Base-by-base conservation (phyloP, 345 rosid species). In the Mallotus nudiflorus region DNA sequence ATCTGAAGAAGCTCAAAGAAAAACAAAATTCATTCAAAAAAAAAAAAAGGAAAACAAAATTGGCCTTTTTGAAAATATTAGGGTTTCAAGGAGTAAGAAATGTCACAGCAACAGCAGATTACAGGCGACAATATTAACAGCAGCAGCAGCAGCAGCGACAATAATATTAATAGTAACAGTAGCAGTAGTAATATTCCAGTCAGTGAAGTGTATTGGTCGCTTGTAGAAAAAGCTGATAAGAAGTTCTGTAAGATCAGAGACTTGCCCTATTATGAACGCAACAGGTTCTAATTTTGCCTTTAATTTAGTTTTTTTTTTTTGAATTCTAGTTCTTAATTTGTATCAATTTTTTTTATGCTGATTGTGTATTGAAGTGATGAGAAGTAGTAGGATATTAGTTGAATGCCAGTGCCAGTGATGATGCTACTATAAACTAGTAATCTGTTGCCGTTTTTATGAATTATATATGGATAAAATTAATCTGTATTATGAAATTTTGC, bases 191-290 rank as follows among this genome's bases (percentile, higher is more conserved):
- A 61, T 71, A 82, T 94, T 67, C 93, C 95, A 45, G 91, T 90
- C 73, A 91, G 83, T 71, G 98, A 94, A 83, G 86, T 84, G 49
- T 94, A 89, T 66, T 91, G 96, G 97, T 84, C 98, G 42, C 87
- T 94, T 70, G 98, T 91, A 19, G 94, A 90, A 77, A 89, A 91
- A 85, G 96, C 98, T 6, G 98, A 94, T 67, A 91, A 85, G 77
- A 94, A 94, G 85, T 91, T 94, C 84, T 91, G 97, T 9, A 94
- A 94, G 84, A 94, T 94, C 90, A 88, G 96, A 77, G 96, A 91
- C 87, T 84, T 94, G 78, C 98, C 98, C 4, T 94, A 81, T 81
- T 90, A 94, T 71, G 97, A 94, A 66, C 96, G 95, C 71, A 88
- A 79, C 86, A 91, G 98, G 98, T 94, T 70, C 61, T 22, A 20